Evolutionary conservation across 257 asterid species (phyloP).

Genomic region (Primulina tabacum): DNA sequence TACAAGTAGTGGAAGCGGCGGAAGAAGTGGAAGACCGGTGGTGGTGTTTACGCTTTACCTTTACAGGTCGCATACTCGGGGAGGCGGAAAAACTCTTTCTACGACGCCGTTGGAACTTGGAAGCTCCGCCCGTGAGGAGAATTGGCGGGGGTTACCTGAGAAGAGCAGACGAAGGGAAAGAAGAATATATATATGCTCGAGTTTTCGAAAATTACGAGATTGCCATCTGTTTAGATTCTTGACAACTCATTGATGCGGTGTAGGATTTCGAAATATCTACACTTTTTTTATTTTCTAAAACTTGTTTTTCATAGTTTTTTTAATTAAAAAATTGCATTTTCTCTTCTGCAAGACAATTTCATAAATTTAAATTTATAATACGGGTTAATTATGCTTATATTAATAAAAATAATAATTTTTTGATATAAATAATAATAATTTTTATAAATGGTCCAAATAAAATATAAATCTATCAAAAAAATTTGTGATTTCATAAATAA

Average conservation of each 20-base stretch:
- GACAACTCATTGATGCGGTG: constrained; percentile 25
- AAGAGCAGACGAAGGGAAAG: background rate
- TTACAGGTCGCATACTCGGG: constrained; percentile 45
- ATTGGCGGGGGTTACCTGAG: background rate
- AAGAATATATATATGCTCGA: constrained; percentile 10
- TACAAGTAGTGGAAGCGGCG: constrained; percentile 21
- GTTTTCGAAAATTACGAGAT: constrained; percentile 16
- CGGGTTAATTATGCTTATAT: no score
- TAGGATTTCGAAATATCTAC: background rate
- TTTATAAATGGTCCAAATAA: no score
- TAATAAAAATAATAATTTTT: no score
- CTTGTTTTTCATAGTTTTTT: no score
- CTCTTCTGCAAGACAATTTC: no score
- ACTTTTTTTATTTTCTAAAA: no score
- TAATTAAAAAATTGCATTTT: no score
- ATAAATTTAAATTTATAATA: no score
- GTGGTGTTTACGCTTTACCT: constrained; percentile 52
- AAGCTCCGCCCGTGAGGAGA: constrained; percentile 34
- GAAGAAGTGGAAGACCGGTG: constrained; percentile 32
- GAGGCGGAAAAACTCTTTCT: constrained; percentile 17
- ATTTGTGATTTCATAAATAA: no score
- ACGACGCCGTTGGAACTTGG: constrained; percentile 25
- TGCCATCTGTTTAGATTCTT: constrained; percentile 8
- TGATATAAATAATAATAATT: no score
- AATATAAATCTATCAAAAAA: no score